Base-by-base conservation (phyloP, 768 basidiomycete species). In the Pleurotus ostreatus region DNA sequence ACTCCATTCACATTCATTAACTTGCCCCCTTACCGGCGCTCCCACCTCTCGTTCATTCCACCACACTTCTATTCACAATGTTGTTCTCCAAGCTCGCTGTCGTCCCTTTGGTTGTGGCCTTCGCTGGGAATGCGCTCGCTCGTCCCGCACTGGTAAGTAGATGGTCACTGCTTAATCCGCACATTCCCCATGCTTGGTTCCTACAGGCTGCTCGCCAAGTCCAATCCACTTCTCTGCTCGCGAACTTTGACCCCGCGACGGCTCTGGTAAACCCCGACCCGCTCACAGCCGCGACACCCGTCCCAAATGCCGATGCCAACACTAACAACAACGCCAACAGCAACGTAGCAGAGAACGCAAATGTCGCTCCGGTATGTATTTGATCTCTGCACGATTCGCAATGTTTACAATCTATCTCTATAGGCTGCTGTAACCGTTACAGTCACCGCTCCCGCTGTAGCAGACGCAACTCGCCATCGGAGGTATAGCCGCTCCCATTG, bases 41-140 rank as follows among this genome's bases (percentile, higher is more conserved):
- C 26, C 26, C 26, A 30, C 26, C 49, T n/a, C 37, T 52, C 49
- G 16, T 52, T 52, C 40, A 37, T 49, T n/a, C 22, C 30, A 34
- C 16, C 15, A n/a, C 30, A 25, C 13, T 15, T 15, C 26, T 37
- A 26, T 23, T 37, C 22, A 15, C 25, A 34, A 52, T 52, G 49
- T 40, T 52, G 49, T 52, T 52, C 49, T 52, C 49, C 49, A 52
- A 52, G 22, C 4, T 52, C 22, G 49, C 49, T 13, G 11, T 52
- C 13, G 41, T 43, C 41, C 41, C 41, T 12, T 43, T 43, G 15
- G 38, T 52, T 39, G 49, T 37, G 12, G 49, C 49, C 22, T 40
- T 52, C 16, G 49, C 26, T 15, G 49, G 37, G 5, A 52, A 20
- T n/a, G 49, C 49, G 30, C 49, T 52, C 22, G 37, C 49, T 39